These are phyloP conservation scores for Priceomyces melissophilus DNA, from an alignment of 805 yeast genomes.

Conservation along the genomic window DNA sequence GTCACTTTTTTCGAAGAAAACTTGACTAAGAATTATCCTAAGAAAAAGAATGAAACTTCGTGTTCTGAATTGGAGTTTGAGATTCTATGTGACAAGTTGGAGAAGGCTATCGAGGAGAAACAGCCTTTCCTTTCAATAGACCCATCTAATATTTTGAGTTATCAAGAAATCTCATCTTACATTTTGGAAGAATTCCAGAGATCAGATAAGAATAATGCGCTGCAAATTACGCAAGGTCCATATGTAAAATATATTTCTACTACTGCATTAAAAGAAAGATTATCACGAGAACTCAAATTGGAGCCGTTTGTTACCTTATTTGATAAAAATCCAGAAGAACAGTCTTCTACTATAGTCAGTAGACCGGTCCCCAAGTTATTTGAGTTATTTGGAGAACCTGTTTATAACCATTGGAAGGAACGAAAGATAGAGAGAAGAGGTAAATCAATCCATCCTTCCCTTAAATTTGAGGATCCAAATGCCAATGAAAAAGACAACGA, in stretches of 20 bases:
- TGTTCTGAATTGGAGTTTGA: slow-evolving; percentile 88
- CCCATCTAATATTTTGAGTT: slow-evolving; percentile 69
- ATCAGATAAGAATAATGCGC: slow-evolving; percentile 22
- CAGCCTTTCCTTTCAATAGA: slow-evolving; percentile 90
- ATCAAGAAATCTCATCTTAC: slow-evolving; percentile 61
- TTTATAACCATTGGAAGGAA: slow-evolving; percentile 79
- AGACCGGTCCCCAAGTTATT: slow-evolving; percentile 49
- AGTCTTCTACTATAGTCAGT: slow-evolving; percentile 15
- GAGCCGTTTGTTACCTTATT: slow-evolving; percentile 59
- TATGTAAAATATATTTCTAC: slow-evolving; percentile 44
- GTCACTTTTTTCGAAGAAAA: slow-evolving; percentile 54
- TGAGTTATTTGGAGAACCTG: slow-evolving; percentile 56
- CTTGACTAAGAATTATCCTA: slow-evolving; percentile 36
- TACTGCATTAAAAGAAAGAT: slow-evolving; percentile 52
- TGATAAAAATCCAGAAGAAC: slow-evolving; percentile 40
- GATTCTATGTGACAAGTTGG: slow-evolving; percentile 67
- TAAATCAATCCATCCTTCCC: slow-evolving; percentile 63
- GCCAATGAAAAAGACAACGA: slow-evolving; percentile 78
- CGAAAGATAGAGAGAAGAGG: slow-evolving; percentile 74
- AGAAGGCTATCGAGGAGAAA: slow-evolving; percentile 66
- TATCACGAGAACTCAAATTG: slow-evolving; percentile 54
- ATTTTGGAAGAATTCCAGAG: slow-evolving; percentile 34
- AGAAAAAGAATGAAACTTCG: slow-evolving; percentile 15
- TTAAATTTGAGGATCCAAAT: slow-evolving; percentile 79
- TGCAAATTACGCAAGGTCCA: slow-evolving; percentile 23